Evolutionary conservation across 2,329 filamentous ascomycete genomes (phyloP), one percentile per base, ranked within the genome.

Genomic region (Aspergillus eucalypticola): DNA sequence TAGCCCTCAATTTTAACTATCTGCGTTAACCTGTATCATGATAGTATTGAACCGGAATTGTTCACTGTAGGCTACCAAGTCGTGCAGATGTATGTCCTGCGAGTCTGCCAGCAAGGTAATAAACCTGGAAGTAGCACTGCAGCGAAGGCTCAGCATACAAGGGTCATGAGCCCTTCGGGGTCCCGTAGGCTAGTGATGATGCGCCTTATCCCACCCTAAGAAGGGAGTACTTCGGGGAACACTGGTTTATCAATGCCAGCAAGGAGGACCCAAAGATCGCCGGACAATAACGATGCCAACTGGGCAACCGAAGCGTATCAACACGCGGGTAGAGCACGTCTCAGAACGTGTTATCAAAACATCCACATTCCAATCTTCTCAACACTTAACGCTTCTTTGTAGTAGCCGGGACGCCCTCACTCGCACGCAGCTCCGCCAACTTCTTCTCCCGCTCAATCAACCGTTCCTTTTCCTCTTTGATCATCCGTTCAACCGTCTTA

Each of bases 401-500:
- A 41, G 70, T 66, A 23, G 73, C 73, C 11, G 75, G 71, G 17
- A 76, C 67, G 10, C 73, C 76, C 60, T 82, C 80, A 15, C 72
- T 82, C 54, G 79, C 78, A 53, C 77, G 78, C 39, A 82, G 63
- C 60, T 80, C 78, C n/a, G 83, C 83, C 46, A 87, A 80, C 65
- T 82, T 84, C 41, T 81, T 83, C 79, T 88, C 90, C 51, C 90
- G 80, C 59, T 82, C 82, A 27, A 83, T 77, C 56, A 90, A 77
- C 65, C 82, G 79, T 56, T 83, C 82, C 74, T 89, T 89, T 76
- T 90, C 89, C 56, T 83, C 80, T 74, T 85, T 86, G 60, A 89
- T 82, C 76, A 85, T 82, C 64, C 81, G 83, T 66, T 84, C 83
- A 64, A 88, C 82, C 69, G 80, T 83, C 71, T 81, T 81, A 53